Percentiles rank a stretch among this genome's conserved stretches.
These are phyloP conservation scores for Exophiala mesophila DNA, from an alignment of 2,329 filamentous ascomycete species.

Conservation along the genomic window DNA sequence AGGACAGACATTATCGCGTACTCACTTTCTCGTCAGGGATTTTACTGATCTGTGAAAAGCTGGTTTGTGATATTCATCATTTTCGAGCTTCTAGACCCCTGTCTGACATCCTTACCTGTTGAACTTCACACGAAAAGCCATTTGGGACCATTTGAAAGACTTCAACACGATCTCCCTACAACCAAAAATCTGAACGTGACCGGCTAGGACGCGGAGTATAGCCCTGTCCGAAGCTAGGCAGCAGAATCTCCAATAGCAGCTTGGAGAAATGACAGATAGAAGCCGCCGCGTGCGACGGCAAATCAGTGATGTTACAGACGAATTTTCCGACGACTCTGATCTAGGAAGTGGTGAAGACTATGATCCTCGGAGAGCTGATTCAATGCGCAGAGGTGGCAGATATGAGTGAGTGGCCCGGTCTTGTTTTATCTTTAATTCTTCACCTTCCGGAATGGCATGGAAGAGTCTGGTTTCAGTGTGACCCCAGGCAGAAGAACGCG, in stretches of 20 bases:
- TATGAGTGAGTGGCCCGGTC: conserved; percentile 23
- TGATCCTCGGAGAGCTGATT: conserved; percentile 20
- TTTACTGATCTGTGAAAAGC: too few species aligned
- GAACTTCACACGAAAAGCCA: too few species aligned
- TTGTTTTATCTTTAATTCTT: not conserved
- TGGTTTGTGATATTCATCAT: too few species aligned
- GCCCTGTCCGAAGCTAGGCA: conserved; percentile 6
- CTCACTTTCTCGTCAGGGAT: too few species aligned
- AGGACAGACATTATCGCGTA: not conserved
- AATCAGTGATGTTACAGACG: conserved; percentile 26
- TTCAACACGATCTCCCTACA: too few species aligned
- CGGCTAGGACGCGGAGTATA: conserved; percentile 12
- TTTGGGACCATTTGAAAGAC: too few species aligned
- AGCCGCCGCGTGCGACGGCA: conserved; percentile 26
- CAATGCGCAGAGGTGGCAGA: conserved; percentile 23
- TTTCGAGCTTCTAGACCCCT: too few species aligned
- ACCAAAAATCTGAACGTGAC: conserved; percentile 16
- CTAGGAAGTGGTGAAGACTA: conserved; percentile 24
- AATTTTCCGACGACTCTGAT: conserved; percentile 24
- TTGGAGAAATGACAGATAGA: conserved; percentile 25
- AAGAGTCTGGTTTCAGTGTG: too few species aligned
- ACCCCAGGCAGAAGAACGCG: too few species aligned
- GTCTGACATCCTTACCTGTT: too few species aligned
- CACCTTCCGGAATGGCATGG: too few species aligned
- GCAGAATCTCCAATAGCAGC: conserved; percentile 15